Base-by-base conservation (phyloP, 805 yeast species). In the Candida adriatica region DNA sequence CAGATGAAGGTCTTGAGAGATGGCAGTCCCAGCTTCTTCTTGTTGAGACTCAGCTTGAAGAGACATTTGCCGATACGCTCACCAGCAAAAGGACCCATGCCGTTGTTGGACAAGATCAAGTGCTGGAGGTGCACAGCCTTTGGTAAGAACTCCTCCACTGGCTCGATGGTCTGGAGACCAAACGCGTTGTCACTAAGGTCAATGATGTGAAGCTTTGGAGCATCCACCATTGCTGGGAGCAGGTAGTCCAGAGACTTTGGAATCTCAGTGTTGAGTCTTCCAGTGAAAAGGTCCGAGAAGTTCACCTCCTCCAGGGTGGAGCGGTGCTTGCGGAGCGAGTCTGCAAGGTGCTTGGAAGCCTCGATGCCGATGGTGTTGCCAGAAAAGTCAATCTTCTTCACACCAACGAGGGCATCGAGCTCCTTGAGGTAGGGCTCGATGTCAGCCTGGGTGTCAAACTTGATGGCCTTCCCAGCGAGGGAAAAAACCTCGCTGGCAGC, bases 21-120 rank as follows among this genome's bases (percentile, higher is more conserved):
- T 15, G 70, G 64, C 25, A 61, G 59, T 18, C 53, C 48, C n/a
- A 57, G 54, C 29, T 56, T 56, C 42, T 64, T 56, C 59, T 87
- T 87, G 35, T 77, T 79, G 31, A 56, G 57, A 14, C 92, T 75
- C 42, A 90, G 69, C 45, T 71, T 68, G 61, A 66, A 84, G 28
- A 92, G 70, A 4, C 95, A 84, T 48, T 76, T 75, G 38, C 96
- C 99, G 40, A 92, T 83, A 55, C 95, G 74, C 35, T 90, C 80
- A 48, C 99, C 98, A 1, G 97, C 95, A 55, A 82, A 82, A 16
- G 99, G 99, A 21, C 99, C 99, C 76, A 92, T 80, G 34, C 99
- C 99, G 57, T 92, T 92, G 61, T 92, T 92, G 28, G 96, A 80
- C 41, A 92, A 66, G 44, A 85, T 78, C 56, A 92, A 70, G 55